phyloP scores from a whole-genome alignment of 768 basidiomycete genomes.

The Paxillus rubicundulus region DNA sequence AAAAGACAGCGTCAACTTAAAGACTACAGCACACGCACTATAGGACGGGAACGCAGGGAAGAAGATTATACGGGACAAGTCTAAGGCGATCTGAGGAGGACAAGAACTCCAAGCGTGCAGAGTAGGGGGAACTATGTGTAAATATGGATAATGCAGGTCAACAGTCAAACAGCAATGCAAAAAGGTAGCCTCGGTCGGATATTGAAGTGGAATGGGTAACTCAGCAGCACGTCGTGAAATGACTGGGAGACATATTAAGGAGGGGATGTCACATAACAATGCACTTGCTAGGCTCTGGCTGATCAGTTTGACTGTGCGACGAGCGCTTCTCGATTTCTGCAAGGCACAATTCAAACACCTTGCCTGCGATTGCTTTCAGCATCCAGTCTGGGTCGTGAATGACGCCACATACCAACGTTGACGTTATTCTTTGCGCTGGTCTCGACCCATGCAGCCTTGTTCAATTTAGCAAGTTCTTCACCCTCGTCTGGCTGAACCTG shows the following conservation, averaged over 20 bases:
- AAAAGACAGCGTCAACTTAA: constrained; percentile 33
- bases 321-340: constrained; percentile 79
- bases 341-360: constrained; percentile 82
- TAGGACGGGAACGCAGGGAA: constrained; percentile 20
- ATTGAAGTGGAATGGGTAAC: constrained; percentile 32
- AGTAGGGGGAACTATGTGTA: constrained; percentile 21
- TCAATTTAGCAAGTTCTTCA: constrained; percentile 65
- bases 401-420: constrained; percentile 76
- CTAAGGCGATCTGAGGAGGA: constrained; percentile 24
- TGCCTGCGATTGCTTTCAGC: constrained; percentile 42
- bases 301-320: constrained; percentile 46
- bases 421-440: constrained; percentile 84
- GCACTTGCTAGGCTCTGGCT: constrained; percentile 45
- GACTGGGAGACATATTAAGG: constrained; percentile 6
- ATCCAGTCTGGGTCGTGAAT: not conserved
- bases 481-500: constrained; percentile 77
- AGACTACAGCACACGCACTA: constrained; percentile 27
- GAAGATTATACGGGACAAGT: constrained; percentile 30
- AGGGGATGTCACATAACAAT: constrained; percentile 48
- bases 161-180: constrained; percentile 30
- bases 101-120: constrained; percentile 14
- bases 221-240: constrained; percentile 23
- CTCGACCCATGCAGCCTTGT: constrained; percentile 81
- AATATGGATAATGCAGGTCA: constrained; percentile 38
- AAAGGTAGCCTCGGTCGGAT: constrained; percentile 25